Conservation (phyloP, 2,329 filamentous ascomycete genomes). For the Knoxdaviesia capensis region DNA sequence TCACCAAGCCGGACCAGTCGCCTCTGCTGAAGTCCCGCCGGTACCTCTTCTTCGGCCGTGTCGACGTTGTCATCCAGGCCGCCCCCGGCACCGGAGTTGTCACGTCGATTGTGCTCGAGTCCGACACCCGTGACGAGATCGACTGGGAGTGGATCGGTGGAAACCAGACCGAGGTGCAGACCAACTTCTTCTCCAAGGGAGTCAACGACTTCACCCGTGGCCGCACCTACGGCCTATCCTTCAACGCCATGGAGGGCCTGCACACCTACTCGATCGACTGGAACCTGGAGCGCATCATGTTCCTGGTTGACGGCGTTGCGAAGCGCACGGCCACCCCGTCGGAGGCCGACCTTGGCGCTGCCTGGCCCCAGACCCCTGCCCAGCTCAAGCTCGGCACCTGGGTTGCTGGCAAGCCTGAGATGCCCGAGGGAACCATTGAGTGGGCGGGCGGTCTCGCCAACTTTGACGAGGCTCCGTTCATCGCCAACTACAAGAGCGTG, state of each 20-base stretch:
- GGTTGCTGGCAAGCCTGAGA: slow-evolving; percentile 24
- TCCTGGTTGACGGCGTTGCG: slow-evolving; percentile 32
- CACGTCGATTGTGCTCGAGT: slow-evolving; percentile 56
- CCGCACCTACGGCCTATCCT: slow-evolving; percentile 23
- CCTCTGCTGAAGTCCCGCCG: slow-evolving; percentile 48
- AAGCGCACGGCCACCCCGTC: slow-evolving; percentile 26
- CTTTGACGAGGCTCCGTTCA: slow-evolving; percentile 30
- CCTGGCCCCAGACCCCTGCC: slow-evolving; percentile 52
- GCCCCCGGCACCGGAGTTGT: slow-evolving; percentile 57
- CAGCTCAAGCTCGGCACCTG: slow-evolving; percentile 41
- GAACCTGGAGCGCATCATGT: slow-evolving; percentile 35
- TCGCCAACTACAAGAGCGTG: slow-evolving; percentile 35
- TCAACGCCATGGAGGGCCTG: slow-evolving; percentile 17
- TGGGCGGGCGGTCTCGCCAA: slow-evolving; percentile 50
- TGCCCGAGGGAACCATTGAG: slow-evolving; percentile 35
- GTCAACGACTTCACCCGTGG: slow-evolving; percentile 29
- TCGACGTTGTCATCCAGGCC: slow-evolving; percentile 49
- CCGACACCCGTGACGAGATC: slow-evolving; percentile 61
- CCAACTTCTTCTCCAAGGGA: slow-evolving; percentile 65
- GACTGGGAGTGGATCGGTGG: slow-evolving; percentile 53
- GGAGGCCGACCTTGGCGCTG: slow-evolving; percentile 18
- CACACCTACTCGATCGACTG: slow-evolving; percentile 53
- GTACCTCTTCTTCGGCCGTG: slow-evolving; percentile 72
- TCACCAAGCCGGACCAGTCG: slow-evolving; percentile 31
- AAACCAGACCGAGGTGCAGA: slow-evolving; percentile 48